Conservation (phyloP, 73 alveolate genomes). For the Paramecium bursaria region DNA sequence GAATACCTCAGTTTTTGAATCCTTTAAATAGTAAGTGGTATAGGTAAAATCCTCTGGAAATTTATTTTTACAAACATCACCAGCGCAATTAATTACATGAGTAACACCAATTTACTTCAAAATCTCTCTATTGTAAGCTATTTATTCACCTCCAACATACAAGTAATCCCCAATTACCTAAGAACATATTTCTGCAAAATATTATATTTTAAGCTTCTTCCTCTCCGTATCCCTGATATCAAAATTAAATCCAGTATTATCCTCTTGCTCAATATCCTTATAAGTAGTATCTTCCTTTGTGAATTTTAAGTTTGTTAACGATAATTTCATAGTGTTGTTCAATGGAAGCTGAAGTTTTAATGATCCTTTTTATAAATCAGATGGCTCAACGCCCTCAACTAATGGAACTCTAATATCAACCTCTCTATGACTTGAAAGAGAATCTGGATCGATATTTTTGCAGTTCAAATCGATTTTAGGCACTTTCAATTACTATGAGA, state of each 20-base stretch:
- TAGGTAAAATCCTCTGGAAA: constrained; percentile 77
- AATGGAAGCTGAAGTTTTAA: too few relatives aligned
- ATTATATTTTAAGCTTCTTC: constrained; percentile 53
- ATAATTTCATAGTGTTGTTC: constrained; percentile 40
- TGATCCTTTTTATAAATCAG: background rate
- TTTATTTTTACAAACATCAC: constrained; percentile 86
- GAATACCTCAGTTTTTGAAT: constrained; percentile 78
- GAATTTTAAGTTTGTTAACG: constrained; percentile 23
- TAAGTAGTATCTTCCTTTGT: constrained; percentile 42
- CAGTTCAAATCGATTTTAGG: constrained; percentile 57
- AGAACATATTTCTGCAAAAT: constrained; percentile 70
- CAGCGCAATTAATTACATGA: constrained; percentile 90
- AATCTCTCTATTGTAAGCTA: constrained; percentile 78
- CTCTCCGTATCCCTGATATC: constrained; percentile 60
- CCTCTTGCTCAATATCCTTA: constrained; percentile 47
- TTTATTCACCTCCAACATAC: constrained; percentile 83
- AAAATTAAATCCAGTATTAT: constrained; percentile 40
- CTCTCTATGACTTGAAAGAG: constrained; percentile 6
- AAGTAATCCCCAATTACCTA: constrained; percentile 80
- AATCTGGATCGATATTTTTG: too few relatives aligned
- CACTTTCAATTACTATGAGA: too few relatives aligned
- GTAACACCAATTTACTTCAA: constrained; percentile 80
- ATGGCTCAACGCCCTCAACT: background rate
- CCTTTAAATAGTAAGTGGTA: constrained; percentile 80
- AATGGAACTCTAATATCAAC: constrained; percentile 53